phyloP scores from a whole-genome alignment of 2,329 filamentous ascomycete genomes.

The Purpureocillium takamizusanense region DNA sequence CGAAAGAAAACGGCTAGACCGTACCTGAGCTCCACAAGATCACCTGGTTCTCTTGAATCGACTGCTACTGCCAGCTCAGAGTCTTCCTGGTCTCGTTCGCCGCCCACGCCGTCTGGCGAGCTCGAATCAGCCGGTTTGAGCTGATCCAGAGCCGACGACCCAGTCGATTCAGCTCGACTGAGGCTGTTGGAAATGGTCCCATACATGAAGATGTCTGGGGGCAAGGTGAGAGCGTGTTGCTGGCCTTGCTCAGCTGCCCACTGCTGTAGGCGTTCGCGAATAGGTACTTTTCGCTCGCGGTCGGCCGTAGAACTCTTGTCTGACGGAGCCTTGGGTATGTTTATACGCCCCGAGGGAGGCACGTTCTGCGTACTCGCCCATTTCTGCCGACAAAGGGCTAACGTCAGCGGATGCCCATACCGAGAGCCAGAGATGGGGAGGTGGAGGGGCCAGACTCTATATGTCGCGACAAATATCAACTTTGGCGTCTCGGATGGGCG shows the following conservation, averaged over 20 bases:
- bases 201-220: constrained; percentile 15
- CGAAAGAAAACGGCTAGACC: too few relatives aligned
- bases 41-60: constrained; percentile 28
- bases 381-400: constrained; percentile 5
- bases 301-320: neutral
- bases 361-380: constrained; percentile 7
- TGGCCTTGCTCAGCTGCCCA: constrained; percentile 31
- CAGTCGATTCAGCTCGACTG: constrained; percentile 23
- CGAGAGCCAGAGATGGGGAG: too few relatives aligned
- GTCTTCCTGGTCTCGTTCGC: constrained; percentile 17
- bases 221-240: constrained; percentile 9
- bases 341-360: neutral
- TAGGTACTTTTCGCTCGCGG: constrained; percentile 11
- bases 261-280: constrained; percentile 30
- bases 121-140: constrained; percentile 13
- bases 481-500: neutral
- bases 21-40: constrained; percentile 41
- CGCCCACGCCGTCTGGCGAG: constrained; percentile 15
- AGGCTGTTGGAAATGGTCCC: constrained; percentile 19
- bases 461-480: neutral
- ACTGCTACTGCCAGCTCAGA: constrained; percentile 15
- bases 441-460: too few relatives aligned
- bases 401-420: too few relatives aligned
- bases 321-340: constrained; percentile 1
- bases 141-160: constrained; percentile 20